Base-by-base conservation (phyloP, 2,329 filamentous ascomycete genomes). In the Diaporthe aspalathi region DNA sequence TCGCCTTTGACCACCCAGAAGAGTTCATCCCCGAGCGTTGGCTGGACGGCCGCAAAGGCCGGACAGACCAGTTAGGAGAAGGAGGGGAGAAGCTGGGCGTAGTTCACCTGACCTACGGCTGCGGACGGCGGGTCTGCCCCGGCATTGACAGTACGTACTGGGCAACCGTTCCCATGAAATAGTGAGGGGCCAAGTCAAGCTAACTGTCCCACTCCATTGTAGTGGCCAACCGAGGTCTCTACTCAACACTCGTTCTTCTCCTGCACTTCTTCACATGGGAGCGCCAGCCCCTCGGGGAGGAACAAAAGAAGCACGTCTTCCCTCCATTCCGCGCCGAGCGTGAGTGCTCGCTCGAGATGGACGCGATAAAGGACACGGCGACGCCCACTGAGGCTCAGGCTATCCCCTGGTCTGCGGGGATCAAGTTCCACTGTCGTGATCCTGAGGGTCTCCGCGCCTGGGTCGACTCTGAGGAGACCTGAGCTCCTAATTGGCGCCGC, bases 251-350 rank as follows among this genome's bases (percentile, higher is more conserved):
- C 9, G 52, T 54, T 29, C 52, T 54, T 7, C 29, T 54, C 17
- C 16, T 54, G 20, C 52, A 54, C 52, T 54, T 35, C 20, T 54
- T 54, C 52, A 54, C 52, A 17, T 54, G 52, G 52, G 17, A 54
- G 52, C 52, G 29, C 4, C 52, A 54, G 29, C 52, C 52, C 12
- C 52, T 54, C 17, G 29, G 29, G 14, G 52, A 54, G 29, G 52
- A 54, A 9, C 17, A 54, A 20, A 54, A 35, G 27, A 54, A 54
- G 29, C 50, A 54, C 6, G 50, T 54, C 16, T 54, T 57, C 54
- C 54, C 54, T 27, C 54, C 54, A 2, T 57, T 57, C 54, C 54
- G 54, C 5, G 54, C 54, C 17, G 35, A 57, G 35, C 54, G 54
- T 27, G 35, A 54, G n/a, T 57, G 54, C 8, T 43, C 56, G 3